phyloP scores from a whole-genome alignment of 164 flowering plant genomes.

The Aristolochia contorta region DNA sequence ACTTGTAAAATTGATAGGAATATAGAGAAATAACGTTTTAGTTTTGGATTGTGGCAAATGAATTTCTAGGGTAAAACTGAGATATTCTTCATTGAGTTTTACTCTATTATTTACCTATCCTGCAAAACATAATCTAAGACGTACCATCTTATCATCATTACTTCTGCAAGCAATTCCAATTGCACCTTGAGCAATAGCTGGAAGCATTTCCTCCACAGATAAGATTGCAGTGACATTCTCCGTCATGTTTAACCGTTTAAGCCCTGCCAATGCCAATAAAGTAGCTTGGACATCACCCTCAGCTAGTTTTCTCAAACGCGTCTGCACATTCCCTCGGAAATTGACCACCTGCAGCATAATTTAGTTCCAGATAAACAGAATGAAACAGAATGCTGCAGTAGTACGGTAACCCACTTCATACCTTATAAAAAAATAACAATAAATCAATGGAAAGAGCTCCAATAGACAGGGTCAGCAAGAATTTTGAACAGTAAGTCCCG shows the following conservation, averaged over 20 bases:
- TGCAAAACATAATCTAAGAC: constrained; percentile 1
- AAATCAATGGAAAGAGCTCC: too few species aligned
- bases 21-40: too few species aligned
- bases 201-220: constrained; percentile 91
- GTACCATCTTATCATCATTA: constrained; percentile 82
- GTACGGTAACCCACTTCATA: too few species aligned
- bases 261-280: constrained; percentile 88
- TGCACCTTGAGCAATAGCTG: constrained; percentile 99
- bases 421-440: too few species aligned
- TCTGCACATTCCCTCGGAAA: constrained; percentile 88
- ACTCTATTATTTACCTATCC: background rate
- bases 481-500: too few species aligned
- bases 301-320: constrained; percentile 71
- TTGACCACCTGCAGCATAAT: constrained; percentile 56
- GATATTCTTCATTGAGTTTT: too few species aligned
- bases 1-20: too few species aligned
- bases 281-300: constrained; percentile 92
- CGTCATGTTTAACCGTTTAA: constrained; percentile 78
- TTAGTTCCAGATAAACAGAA: background rate
- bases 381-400: too few species aligned
- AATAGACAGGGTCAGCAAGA: too few species aligned
- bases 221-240: constrained; percentile 70
- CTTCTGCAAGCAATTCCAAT: constrained; percentile 95
- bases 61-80: too few species aligned
- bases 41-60: too few species aligned